Evolutionary conservation across 2,329 filamentous ascomycete species (phyloP).

Genomic region (Davidsoniella eucalypti): DNA sequence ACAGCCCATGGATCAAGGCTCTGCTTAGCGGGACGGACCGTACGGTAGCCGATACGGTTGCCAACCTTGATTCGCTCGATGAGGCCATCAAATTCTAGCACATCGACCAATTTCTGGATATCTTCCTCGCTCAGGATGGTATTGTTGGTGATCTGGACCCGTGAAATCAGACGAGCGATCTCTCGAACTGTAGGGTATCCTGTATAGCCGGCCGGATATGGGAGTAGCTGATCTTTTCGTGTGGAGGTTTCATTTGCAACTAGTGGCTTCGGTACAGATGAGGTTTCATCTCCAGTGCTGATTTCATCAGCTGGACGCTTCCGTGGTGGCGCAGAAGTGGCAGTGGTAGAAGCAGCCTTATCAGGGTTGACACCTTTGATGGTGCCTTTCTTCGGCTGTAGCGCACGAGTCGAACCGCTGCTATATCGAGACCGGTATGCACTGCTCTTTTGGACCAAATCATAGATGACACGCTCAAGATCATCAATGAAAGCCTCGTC

Average conservation of each 20-base stretch:
- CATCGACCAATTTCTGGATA: conserved; percentile 71
- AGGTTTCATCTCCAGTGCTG: conserved; percentile 16
- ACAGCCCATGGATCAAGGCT: conserved; percentile 24
- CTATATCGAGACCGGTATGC: conserved; percentile 40
- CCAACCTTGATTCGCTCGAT: conserved; percentile 48
- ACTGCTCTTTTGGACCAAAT: conserved; percentile 54
- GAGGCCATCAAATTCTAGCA: conserved; percentile 75
- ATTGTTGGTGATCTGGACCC: conserved; percentile 53
- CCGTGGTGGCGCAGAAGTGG: conserved; percentile 16
- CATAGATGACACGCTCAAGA: conserved; percentile 56
- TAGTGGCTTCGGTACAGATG: conserved; percentile 17
- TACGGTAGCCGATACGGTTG: conserved; percentile 35
- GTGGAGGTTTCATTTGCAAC: conserved; percentile 13
- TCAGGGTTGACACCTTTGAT: conserved; percentile 28
- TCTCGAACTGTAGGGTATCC: conserved; percentile 67
- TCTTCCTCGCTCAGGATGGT: conserved; percentile 56
- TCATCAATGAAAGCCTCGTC: conserved; percentile 77
- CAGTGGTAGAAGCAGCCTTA: conserved; percentile 18
- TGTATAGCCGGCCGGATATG: conserved; percentile 48
- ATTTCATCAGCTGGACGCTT: conserved; percentile 32
- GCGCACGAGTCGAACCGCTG: conserved; percentile 20
- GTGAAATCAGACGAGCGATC: conserved; percentile 59
- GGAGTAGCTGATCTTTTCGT: conserved; percentile 28
- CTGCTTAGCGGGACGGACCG: conserved; percentile 32
- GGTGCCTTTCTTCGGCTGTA: conserved; percentile 38